A percentile compares a stretch with the other conserved stretches of the same genome.
Evolutionary conservation across 78 protist species (phyloP).

Genomic region (Planoprotostelium fungivorum): DNA sequence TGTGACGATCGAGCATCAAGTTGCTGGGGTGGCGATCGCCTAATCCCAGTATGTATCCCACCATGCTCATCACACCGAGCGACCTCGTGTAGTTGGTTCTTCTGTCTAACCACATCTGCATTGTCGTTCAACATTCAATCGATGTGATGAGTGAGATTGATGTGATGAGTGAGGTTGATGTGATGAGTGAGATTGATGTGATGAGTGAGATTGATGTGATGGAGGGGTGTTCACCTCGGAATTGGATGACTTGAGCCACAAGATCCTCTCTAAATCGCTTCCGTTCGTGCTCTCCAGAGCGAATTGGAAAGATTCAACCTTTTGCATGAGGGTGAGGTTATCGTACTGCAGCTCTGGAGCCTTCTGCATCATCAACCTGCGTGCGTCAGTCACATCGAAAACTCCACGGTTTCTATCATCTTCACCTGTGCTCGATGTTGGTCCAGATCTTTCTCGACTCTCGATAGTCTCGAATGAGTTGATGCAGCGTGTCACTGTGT

Average conservation of each 20-base stretch:
- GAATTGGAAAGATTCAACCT: slow-evolving; percentile 92
- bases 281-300: slow-evolving; percentile 90
- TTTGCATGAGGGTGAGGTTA: slow-evolving; percentile 84
- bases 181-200: not conserved
- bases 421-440: slow-evolving; percentile 61
- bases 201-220: not conserved
- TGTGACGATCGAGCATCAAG: slow-evolving; percentile 72
- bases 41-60: slow-evolving; percentile 89
- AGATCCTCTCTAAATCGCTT: slow-evolving; percentile 85
- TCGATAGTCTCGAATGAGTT: slow-evolving; percentile 82
- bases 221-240: slow-evolving; percentile 53
- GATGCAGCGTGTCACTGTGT: slow-evolving; percentile 88
- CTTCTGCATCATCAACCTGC: slow-evolving; percentile 89
- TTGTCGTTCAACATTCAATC: too few relatives aligned
- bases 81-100: slow-evolving; percentile 87
- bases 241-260: slow-evolving; percentile 85
- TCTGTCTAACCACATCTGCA: slow-evolving; percentile 78
- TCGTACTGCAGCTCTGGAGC: slow-evolving; percentile 83
- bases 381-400: slow-evolving; percentile 31
- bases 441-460: slow-evolving; percentile 72
- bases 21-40: slow-evolving; percentile 93
- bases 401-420: too few relatives aligned
- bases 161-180: too few relatives aligned
- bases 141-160: too few relatives aligned
- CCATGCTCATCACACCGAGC: slow-evolving; percentile 93